Base-by-base conservation (phyloP, 208 protist species). In the Trypanosoma rangeli region DNA sequence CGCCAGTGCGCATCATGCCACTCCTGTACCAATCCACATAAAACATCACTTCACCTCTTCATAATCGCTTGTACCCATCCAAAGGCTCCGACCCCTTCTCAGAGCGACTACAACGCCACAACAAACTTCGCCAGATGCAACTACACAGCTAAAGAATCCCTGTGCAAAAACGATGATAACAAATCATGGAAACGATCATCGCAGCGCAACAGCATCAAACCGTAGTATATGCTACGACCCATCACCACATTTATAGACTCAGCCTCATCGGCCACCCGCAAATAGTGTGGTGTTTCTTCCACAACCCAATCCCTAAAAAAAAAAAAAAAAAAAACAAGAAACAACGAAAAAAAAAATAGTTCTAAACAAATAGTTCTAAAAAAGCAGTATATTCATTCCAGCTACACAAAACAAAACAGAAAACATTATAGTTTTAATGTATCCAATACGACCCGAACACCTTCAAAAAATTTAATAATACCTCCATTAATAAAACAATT, bases 171-270 rank as follows among this genome's bases (percentile, higher is more conserved):
- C 0, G 85, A 73, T 49, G 81, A 83, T n/a, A 92, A 39, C 73
- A 74, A 92, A 60, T 94, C 89, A 24, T 92, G 81, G 67, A 94
- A 94, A 44, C 89, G 81, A 66, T 94, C 89, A 72, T 91, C 86
- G 63, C 89, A 94, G 0, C 89, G 82, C 86, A 86, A 94, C 3
- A 86, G 89, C 15, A 86, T 82, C 67, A 92, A 84, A 2, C 89
- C 89, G 62, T 91, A 94, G 59, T 92, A 91, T 42, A 94, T 82
- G 68, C 89, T 94, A 4, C 89, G 75, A 0, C 89, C 89, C 3
- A 86, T 92, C 0, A 94, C 77, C 15, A 82, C 79, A 76, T 94
- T 94, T 12, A 94, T 64, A 28, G 84, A 73, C 57, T 92, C 85
- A 18, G 84, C 54, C 24, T 56, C 65, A 56, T 91, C 86, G 31